A percentile compares a stretch with the other conserved stretches of the same genome.
Conservation (phyloP, 805 yeast genomes). For the Saccharomyces paradoxus region DNA sequence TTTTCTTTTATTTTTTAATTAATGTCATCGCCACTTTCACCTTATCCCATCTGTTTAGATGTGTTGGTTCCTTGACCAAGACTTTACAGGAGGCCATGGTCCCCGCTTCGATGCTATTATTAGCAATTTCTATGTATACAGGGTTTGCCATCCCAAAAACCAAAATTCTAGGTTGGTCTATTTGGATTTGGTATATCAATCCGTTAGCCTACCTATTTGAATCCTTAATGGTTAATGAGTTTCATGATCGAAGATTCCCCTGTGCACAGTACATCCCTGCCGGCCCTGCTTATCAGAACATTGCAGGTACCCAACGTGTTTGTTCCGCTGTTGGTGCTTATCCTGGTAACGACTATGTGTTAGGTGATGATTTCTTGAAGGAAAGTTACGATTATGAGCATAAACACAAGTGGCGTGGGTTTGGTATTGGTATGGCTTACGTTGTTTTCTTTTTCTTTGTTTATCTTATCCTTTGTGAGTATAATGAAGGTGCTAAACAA, state of each 20-base stretch:
- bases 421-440: slow-evolving; percentile 54
- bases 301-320: slow-evolving; percentile 33
- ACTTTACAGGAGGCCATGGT: slow-evolving; percentile 49
- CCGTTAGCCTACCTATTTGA: slow-evolving; percentile 54
- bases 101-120: slow-evolving; percentile 45
- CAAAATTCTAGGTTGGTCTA: slow-evolving; percentile 53
- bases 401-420: slow-evolving; percentile 54
- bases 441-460: slow-evolving; percentile 44
- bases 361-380: slow-evolving; percentile 44
- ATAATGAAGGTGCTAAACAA: slow-evolving; percentile 53
- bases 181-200: slow-evolving; percentile 55
- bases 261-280: slow-evolving; percentile 45
- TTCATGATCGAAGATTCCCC: slow-evolving; percentile 36
- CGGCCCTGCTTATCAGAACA: slow-evolving; percentile 37
- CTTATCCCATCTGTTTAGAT: slow-evolving; percentile 49
- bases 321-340: slow-evolving; percentile 52
- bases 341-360: slow-evolving; percentile 42
- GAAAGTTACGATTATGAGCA: slow-evolving; percentile 38
- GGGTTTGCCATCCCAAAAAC: slow-evolving; percentile 54
- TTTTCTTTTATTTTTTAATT: slow-evolving; percentile 45
- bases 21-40: slow-evolving; percentile 37
- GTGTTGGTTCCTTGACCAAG: slow-evolving; percentile 42
- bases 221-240: slow-evolving; percentile 51
- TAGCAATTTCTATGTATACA: slow-evolving; percentile 42
- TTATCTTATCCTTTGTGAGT: slow-evolving; percentile 49